Evolutionary conservation across 768 basidiomycete species (phyloP).

Genomic region (Albatrellus ellisii): DNA sequence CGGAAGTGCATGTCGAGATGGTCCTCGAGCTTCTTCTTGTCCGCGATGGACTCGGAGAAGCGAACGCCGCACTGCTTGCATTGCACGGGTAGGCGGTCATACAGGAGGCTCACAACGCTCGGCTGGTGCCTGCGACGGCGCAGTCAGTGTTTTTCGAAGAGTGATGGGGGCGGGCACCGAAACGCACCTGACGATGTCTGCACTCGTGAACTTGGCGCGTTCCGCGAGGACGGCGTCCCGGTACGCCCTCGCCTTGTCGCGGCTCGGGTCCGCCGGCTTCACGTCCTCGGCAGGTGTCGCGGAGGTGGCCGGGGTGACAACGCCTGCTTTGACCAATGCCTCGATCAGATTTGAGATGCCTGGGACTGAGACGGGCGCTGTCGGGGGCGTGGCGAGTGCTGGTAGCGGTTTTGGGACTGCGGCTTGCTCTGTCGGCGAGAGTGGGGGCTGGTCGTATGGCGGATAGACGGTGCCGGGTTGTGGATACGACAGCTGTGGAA

Average conservation of each 20-base stretch:
- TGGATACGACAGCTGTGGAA: too few species aligned
- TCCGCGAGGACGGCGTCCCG: slow-evolving; percentile 45
- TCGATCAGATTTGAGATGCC: slow-evolving; percentile 47
- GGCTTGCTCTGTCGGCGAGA: not conserved
- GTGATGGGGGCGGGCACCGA: not conserved
- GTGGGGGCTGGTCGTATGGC: not conserved
- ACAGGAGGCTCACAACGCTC: slow-evolving; percentile 51
- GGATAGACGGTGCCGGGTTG: not conserved
- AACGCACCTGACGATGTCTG: slow-evolving; percentile 62
- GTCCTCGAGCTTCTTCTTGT: slow-evolving; percentile 68
- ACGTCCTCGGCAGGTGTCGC: slow-evolving; percentile 32
- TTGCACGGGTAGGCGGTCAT: slow-evolving; percentile 61
- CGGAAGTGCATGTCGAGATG: slow-evolving; percentile 97
- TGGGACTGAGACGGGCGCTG: slow-evolving; percentile 6
- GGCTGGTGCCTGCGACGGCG: slow-evolving; percentile 40
- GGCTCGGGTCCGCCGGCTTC: slow-evolving; percentile 25
- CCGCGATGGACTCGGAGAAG: slow-evolving; percentile 58
- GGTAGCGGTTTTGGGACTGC: not conserved
- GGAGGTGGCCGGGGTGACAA: slow-evolving; percentile 48
- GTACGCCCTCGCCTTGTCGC: slow-evolving; percentile 43
- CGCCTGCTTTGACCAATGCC: slow-evolving; percentile 68
- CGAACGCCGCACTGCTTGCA: slow-evolving; percentile 93
- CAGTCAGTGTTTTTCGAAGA: not conserved
- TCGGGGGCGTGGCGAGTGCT: not conserved
- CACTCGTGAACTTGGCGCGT: slow-evolving; percentile 44